phyloP scores from a whole-genome alignment of 2,329 filamentous ascomycete genomes.

The Aspergillus sp. region DNA sequence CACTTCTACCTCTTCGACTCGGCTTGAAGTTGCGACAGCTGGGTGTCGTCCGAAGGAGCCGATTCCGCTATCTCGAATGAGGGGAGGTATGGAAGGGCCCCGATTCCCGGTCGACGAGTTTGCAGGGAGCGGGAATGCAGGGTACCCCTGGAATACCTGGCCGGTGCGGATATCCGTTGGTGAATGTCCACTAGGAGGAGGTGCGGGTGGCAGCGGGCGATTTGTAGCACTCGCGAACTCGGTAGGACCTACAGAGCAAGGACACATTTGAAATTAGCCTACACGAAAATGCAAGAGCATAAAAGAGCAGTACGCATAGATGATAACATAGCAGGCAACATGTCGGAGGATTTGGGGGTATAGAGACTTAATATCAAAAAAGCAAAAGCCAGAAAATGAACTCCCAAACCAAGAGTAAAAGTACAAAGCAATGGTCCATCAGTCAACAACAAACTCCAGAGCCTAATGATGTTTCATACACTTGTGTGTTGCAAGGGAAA shows the following conservation, averaged over 20 bases:
- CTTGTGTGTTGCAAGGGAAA: background rate
- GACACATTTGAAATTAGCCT: slow-evolving; percentile 40
- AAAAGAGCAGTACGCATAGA: slow-evolving; percentile 16
- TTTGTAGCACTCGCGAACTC: slow-evolving; percentile 51
- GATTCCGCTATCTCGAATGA: slow-evolving; percentile 58
- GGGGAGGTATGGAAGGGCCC: slow-evolving; percentile 62
- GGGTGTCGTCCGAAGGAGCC: slow-evolving; percentile 37
- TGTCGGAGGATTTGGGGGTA: slow-evolving; percentile 8
- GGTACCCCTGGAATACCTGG: slow-evolving; percentile 73
- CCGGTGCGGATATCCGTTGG: slow-evolving; percentile 68
- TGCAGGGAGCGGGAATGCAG: slow-evolving; percentile 57
- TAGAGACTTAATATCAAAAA: slow-evolving; percentile 4
- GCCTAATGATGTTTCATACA: slow-evolving; percentile 7
- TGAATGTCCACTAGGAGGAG: slow-evolving; percentile 51
- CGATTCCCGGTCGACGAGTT: slow-evolving; percentile 56
- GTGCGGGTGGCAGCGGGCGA: slow-evolving; percentile 65
- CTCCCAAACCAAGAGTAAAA: slow-evolving; percentile 7
- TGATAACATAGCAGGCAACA: slow-evolving; percentile 20
- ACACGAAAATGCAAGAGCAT: slow-evolving; percentile 32
- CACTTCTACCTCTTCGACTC: slow-evolving; percentile 20
- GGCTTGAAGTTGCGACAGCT: slow-evolving; percentile 34
- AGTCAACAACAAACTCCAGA: slow-evolving; percentile 2
- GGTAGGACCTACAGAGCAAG: slow-evolving; percentile 33
- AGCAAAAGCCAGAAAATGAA: background rate
- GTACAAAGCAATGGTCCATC: slow-evolving; percentile 11